Percentiles rank a stretch among this genome's conserved stretches.
Conservation (phyloP, 495 filamentous ascomycete species). For the Trypethelium eluteriae region DNA sequence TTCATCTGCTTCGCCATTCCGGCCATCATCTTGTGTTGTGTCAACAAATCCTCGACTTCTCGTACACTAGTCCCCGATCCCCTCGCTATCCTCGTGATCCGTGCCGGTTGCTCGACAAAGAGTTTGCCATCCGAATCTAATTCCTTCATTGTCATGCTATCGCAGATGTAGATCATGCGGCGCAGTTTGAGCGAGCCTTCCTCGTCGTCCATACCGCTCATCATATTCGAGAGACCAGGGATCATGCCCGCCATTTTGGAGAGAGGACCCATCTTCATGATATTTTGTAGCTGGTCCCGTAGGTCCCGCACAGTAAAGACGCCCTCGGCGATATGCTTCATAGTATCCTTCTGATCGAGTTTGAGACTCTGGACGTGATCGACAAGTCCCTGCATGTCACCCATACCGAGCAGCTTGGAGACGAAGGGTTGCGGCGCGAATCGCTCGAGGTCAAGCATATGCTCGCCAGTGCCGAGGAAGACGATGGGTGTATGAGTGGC, state of each 20-base stretch:
- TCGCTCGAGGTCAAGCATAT: constrained; percentile 88
- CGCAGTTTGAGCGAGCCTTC: constrained; percentile 86
- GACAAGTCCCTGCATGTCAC: constrained; percentile 87
- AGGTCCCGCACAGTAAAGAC: constrained; percentile 94
- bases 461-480: constrained; percentile 94
- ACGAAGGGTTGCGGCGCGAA: constrained; percentile 90
- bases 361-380: constrained; percentile 98
- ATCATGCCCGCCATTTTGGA: constrained; percentile 99
- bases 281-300: constrained; percentile 88
- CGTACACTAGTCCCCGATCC: constrained; percentile 86
- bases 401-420: constrained; percentile 89
- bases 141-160: constrained; percentile 93
- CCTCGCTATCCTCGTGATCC: constrained; percentile 85
- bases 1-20: constrained; percentile 99
- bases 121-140: constrained; percentile 90
- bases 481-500: constrained; percentile 96
- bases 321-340: constrained; percentile 95
- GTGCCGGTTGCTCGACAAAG: constrained; percentile 84
- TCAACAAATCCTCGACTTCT: constrained; percentile 95
- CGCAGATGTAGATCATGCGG: constrained; percentile 98
- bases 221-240: constrained; percentile 83
- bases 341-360: constrained; percentile 94
- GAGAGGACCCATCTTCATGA: constrained; percentile 99
- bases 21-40: constrained; percentile 97
- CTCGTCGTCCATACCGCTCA: constrained; percentile 92